phyloP scores from a whole-genome alignment of 331 rosid species.

The Acacia pycnantha region DNA sequence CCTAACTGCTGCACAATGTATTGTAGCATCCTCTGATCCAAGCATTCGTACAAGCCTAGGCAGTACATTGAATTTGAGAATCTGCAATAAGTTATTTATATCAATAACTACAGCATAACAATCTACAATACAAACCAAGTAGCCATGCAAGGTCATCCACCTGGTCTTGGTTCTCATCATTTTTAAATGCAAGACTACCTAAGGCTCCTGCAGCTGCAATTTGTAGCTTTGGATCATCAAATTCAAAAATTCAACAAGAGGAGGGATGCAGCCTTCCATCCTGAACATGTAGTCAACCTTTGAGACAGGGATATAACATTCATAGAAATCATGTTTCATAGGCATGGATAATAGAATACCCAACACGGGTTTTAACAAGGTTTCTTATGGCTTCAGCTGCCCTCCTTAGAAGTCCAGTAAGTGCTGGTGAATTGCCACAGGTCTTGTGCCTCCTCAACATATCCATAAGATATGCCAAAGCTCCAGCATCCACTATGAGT shows the following conservation, averaged over 20 bases:
- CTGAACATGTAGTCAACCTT: constrained; percentile 31
- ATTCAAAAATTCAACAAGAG: constrained; percentile 67
- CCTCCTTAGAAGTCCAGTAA: constrained; percentile 59
- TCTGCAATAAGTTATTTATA: no score
- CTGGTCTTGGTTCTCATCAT: no score
- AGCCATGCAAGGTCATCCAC: no score
- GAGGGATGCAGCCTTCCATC: constrained; percentile 66
- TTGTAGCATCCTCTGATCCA: no score
- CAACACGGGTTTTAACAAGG: constrained; percentile 78
- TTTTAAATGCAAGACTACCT: constrained; percentile 48
- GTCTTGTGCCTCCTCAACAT: constrained; percentile 55
- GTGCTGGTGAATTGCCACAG: constrained; percentile 35
- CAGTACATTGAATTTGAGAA: no score
- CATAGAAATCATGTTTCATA: neutral
- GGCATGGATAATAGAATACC: constrained; percentile 44
- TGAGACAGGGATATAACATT: neutral
- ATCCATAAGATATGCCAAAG: constrained; percentile 60
- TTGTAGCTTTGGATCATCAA: constrained; percentile 51
- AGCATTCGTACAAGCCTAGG: no score
- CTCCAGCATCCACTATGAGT: constrained; percentile 70
- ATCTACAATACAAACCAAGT: no score
- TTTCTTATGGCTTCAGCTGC: constrained; percentile 79
- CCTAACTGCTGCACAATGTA: no score
- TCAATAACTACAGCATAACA: no score
- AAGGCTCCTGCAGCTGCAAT: constrained; percentile 66